Conservation (phyloP, 305 asterid species). For the Plantago coronopus region DNA sequence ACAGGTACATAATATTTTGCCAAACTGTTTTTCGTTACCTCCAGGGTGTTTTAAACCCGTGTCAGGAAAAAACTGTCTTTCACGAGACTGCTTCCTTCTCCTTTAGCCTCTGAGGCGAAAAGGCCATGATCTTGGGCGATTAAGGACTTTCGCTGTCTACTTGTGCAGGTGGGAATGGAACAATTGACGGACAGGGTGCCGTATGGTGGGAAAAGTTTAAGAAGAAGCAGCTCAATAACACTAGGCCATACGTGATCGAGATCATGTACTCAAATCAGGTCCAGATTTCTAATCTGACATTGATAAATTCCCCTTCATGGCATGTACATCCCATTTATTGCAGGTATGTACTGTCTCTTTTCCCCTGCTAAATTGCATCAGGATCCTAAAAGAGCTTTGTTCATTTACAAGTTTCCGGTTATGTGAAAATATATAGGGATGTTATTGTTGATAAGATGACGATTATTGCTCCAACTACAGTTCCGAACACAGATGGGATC, state of each 20-base stretch:
- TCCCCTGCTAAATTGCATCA: neutral
- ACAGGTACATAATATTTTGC: too few species aligned
- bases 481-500: too few species aligned
- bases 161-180: slow-evolving; percentile 3
- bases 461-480: too few species aligned
- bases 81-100: too few species aligned
- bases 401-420: neutral
- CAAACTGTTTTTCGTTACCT: too few species aligned
- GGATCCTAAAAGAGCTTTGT: neutral
- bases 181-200: slow-evolving; percentile 3
- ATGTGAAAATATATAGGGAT: neutral
- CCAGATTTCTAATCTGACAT: slow-evolving; percentile 7
- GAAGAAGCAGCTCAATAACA: slow-evolving; percentile 6
- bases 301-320: slow-evolving; percentile 13
- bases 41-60: too few species aligned
- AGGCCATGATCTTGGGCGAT: neutral
- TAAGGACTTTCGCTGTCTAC: neutral
- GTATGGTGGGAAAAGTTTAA: slow-evolving; percentile 8
- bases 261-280: slow-evolving; percentile 4
- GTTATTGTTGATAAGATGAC: too few species aligned
- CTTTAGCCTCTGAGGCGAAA: too few species aligned
- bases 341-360: neutral
- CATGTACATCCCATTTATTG: slow-evolving; percentile 10
- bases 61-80: too few species aligned
- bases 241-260: slow-evolving; percentile 12